phyloP scores from a whole-genome alignment of 176 grass and related monocot genomes.

The Rhipidocladum racemiflorum region DNA sequence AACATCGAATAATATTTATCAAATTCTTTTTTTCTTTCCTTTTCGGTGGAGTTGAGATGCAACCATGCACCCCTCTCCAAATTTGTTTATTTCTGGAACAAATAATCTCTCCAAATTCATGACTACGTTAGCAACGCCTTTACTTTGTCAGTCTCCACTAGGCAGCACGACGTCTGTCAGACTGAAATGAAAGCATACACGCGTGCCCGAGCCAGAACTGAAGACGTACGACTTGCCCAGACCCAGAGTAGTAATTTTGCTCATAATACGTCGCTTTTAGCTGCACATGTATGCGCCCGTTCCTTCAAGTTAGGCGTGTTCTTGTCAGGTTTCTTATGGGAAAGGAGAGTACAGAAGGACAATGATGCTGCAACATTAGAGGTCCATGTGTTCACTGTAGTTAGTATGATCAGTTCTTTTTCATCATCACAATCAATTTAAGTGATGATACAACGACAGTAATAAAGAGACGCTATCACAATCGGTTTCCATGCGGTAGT shows the following conservation, averaged over 20 bases:
- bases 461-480: no score
- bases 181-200: background rate
- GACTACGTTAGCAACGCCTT: background rate
- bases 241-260: background rate
- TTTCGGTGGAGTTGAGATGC: no score
- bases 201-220: background rate
- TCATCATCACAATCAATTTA: no score
- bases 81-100: background rate
- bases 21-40: no score
- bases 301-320: background rate
- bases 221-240: background rate
- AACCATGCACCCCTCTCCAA: no score
- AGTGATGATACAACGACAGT: no score
- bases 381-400: background rate
- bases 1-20: no score
- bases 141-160: background rate
- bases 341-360: background rate
- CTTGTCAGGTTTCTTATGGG: background rate
- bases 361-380: background rate
- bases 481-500: no score
- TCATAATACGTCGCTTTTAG: background rate
- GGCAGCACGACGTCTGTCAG: background rate
- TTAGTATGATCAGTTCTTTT: no score
- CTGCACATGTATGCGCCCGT: no score
- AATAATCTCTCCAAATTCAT: background rate